Evolutionary conservation across 192 early-diverging fungal genomes (phyloP), one percentile per base, ranked within the genome.

Genomic region (Backusella psychrophila): DNA sequence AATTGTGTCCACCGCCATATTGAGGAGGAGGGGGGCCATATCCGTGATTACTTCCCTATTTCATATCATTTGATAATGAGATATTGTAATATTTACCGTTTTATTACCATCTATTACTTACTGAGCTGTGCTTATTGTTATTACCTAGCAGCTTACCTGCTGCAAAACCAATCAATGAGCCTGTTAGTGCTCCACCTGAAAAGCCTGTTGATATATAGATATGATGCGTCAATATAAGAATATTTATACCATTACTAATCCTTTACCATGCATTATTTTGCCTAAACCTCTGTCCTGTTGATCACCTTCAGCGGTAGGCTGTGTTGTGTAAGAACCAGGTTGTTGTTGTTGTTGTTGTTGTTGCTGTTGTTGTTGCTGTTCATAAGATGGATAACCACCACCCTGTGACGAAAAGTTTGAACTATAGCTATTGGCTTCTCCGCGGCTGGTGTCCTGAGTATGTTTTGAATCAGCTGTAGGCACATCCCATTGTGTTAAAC

Each of bases 401-500:
- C 36, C 34, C n/a, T 36, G 68, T 26, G 34, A 7, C 12, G 68
- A 38, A 38, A 38, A 69, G 12, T 38, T 38, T 12, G 35, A 8
- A 21, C 4, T 63, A 63, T 63, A 63, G 4, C 56, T 63, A 63
- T 26, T 63, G 9, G 56, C 56, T 29, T 63, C 56, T 63, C 56
- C 56, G 7, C 56, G 56, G 26, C 3, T 63, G 56, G 21, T 63
- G 29, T 63, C 29, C 21, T 53, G n/a, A 23, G 52, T 53, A 21
- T n/a, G 52, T 29, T 63, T 63, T 29, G 56, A 63, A 29, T 23
- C 56, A 29, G 21, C 26, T 6, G 44, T 34, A 46, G 77, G 77
- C 6, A 74, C 26, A 33, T 78, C 77, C 77, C 77, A 78, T 36
- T 78, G 77, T 15, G 77, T 78, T 35, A 41, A 36, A 5, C 77